These are phyloP conservation scores for Colletotrichum karsti DNA, from an alignment of 2,329 filamentous ascomycete species.

Conservation along the genomic window DNA sequence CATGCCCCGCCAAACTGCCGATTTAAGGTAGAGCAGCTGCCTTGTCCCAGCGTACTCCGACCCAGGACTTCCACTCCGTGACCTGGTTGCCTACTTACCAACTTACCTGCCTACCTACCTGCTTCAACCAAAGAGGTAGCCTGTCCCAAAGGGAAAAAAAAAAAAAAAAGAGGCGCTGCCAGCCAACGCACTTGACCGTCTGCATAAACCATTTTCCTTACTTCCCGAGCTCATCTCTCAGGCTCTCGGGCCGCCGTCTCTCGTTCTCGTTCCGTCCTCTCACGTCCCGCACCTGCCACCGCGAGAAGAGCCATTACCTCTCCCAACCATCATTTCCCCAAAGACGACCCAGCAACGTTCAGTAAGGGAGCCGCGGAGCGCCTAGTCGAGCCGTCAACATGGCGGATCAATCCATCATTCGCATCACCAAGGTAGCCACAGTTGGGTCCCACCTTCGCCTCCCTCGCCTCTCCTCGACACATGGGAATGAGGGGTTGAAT, in stretches of 20 bases:
- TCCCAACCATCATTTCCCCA: not conserved
- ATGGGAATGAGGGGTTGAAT: slow-evolving; percentile 1
- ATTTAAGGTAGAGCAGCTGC: slow-evolving; percentile 18
- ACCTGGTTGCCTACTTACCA: not conserved
- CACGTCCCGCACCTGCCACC: not conserved
- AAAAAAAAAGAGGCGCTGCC: not conserved
- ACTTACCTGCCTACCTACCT: too few relatives aligned
- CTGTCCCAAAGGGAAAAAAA: not conserved
- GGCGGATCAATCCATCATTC: slow-evolving; percentile 87
- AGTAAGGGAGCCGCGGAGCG: not conserved
- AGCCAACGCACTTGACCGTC: slow-evolving; percentile 1
- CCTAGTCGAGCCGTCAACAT: slow-evolving; percentile 50
- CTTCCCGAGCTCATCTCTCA: slow-evolving; percentile 8
- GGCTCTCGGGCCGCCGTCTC: slow-evolving; percentile 17
- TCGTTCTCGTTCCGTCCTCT: not conserved
- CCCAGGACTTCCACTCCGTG: not conserved
- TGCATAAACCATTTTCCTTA: not conserved
- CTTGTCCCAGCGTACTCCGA: not conserved
- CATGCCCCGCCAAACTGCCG: slow-evolving; percentile 27
- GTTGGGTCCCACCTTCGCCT: slow-evolving; percentile 28
- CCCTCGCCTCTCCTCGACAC: not conserved
- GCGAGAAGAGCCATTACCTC: not conserved
- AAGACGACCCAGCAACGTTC: not conserved
- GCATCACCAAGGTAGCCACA: slow-evolving; percentile 78
- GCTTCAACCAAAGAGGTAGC: slow-evolving; percentile 12